phyloP scores from a whole-genome alignment of 768 basidiomycete species.

The Melanogaster broomeanus region DNA sequence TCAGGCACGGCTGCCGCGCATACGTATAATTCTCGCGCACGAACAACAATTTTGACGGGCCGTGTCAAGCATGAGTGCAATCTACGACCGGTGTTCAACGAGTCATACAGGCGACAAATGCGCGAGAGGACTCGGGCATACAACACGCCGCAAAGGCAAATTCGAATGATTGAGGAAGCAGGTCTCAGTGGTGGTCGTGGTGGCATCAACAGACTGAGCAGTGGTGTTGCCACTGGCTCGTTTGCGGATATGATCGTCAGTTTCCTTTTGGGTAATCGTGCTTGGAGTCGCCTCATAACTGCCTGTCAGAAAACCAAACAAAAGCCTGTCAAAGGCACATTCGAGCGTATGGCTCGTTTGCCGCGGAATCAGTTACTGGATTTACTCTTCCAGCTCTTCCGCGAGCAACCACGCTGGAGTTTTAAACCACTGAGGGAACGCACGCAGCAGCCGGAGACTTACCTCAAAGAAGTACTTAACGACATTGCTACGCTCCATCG shows the following conservation, averaged over 20 bases:
- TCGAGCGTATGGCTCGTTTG: constrained; percentile 91
- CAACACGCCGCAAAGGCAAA: constrained; percentile 66
- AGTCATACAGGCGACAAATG: constrained; percentile 72
- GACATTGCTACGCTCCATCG: constrained; percentile 79
- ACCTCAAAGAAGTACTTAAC: constrained; percentile 79
- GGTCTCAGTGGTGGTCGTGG: constrained; percentile 69
- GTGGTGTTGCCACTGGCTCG: constrained; percentile 61
- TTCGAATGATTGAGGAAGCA: constrained; percentile 74
- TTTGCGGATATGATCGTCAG: constrained; percentile 72
- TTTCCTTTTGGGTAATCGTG: too few species aligned
- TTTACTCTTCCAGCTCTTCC: constrained; percentile 76
- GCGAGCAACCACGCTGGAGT: constrained; percentile 76
- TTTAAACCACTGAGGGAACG: constrained; percentile 75
- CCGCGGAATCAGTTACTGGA: constrained; percentile 88
- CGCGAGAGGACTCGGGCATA: constrained; percentile 63
- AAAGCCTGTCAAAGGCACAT: too few species aligned
- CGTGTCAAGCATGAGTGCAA: constrained; percentile 82
- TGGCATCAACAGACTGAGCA: constrained; percentile 75
- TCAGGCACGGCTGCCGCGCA: constrained; percentile 37
- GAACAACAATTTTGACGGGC: constrained; percentile 78
- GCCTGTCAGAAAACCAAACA: constrained; percentile 58
- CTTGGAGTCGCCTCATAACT: constrained; percentile 5
- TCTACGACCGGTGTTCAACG: constrained; percentile 66
- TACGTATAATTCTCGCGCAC: constrained; percentile 57
- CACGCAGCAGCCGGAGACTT: constrained; percentile 84